Evolutionary conservation across 352 stramenopile species (phyloP).

Genomic region (Pythium utonaiense): DNA sequence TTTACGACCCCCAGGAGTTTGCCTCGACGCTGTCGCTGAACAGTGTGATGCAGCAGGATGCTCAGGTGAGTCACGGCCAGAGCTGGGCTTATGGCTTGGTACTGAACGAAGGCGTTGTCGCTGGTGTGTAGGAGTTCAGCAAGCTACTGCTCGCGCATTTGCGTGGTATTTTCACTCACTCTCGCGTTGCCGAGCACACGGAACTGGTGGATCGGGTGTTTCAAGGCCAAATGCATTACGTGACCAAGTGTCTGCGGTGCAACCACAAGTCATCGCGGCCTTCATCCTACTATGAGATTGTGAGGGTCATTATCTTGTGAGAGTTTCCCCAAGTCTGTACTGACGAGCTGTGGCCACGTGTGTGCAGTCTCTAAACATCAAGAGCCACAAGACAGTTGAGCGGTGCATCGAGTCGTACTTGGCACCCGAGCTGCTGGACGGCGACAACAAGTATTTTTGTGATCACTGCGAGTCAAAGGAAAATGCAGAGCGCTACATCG

Average conservation of each 20-base stretch:
- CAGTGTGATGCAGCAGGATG: conserved; percentile 83
- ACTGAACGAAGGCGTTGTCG: neutral
- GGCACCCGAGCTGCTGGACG: conserved; percentile 67
- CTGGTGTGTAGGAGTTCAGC: conserved; percentile 67
- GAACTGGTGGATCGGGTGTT: conserved; percentile 77
- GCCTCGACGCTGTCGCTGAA: conserved; percentile 74
- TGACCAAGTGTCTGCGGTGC: conserved; percentile 78
- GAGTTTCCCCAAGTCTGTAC: neutral
- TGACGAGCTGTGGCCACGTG: neutral
- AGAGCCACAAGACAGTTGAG: conserved; percentile 68
- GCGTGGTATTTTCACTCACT: conserved; percentile 71
- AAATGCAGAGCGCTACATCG: conserved; percentile 66
- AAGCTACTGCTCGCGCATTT: conserved; percentile 82
- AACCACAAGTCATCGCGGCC: conserved; percentile 55
- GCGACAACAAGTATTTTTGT: conserved; percentile 88
- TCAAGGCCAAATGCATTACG: conserved; percentile 80
- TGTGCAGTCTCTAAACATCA: conserved; percentile 77
- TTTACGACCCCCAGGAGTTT: conserved; percentile 79
- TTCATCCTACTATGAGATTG: conserved; percentile 82
- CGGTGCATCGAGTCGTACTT: conserved; percentile 73
- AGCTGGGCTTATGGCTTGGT: no score
- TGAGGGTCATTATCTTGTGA: conserved; percentile 16
- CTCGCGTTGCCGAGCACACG: conserved; percentile 44
- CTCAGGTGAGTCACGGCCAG: conserved; percentile 66
- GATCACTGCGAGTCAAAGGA: conserved; percentile 73